Percentiles rank a stretch among this genome's conserved stretches.
These are phyloP conservation scores for Nicotiana noctiflora DNA, from an alignment of 257 asterid species.

Conservation along the genomic window DNA sequence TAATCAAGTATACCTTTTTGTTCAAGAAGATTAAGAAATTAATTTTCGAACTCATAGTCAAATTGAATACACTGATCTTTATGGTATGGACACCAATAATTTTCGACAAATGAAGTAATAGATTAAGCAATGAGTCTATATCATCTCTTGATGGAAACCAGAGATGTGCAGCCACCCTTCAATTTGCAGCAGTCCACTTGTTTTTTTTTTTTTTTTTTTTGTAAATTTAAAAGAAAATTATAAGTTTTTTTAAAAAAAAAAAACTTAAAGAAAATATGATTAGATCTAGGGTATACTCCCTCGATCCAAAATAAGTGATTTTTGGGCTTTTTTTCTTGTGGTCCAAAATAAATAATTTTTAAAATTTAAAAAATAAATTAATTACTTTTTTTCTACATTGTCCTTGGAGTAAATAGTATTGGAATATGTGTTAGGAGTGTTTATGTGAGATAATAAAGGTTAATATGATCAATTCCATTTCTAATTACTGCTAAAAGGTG, in stretches of 20 bases:
- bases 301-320: too few relatives aligned
- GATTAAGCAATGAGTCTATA: not conserved
- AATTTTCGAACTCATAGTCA: not conserved
- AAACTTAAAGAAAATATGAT: not conserved
- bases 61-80: not conserved
- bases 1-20: not conserved
- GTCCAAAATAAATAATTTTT: too few relatives aligned
- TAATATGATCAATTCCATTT: too few relatives aligned
- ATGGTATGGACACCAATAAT: not conserved
- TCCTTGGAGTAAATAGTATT: too few relatives aligned
- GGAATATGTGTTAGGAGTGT: too few relatives aligned
- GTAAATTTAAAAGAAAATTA: not conserved
- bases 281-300: too few relatives aligned
- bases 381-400: too few relatives aligned
- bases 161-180: not conserved
- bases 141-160: not conserved
- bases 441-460: too few relatives aligned
- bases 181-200: not conserved
- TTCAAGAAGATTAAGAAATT: not conserved
- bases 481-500: too few relatives aligned
- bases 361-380: too few relatives aligned
- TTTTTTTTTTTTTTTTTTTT: not conserved
- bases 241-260: too few relatives aligned
- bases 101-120: not conserved
- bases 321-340: too few relatives aligned